Base-by-base conservation (phyloP, 1,284 basidiomycete genomes). In the Austropuccinia psidii region DNA sequence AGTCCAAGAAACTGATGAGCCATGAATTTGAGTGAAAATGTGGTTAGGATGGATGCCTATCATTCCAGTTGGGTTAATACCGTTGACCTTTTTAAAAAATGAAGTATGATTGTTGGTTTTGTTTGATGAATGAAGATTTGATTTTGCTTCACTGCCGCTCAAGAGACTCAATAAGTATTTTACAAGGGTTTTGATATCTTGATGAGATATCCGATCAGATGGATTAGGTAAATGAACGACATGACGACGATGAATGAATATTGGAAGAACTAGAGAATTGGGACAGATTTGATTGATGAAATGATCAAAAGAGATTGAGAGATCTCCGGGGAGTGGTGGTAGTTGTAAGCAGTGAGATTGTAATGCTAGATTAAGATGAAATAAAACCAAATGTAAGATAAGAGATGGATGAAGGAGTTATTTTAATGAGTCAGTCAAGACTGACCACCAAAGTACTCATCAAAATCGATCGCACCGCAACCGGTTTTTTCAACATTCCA, bases 401-500 rank as follows among this genome's bases (percentile, higher is more conserved):
- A 52, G 21, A 52, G n/a, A 11, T n/a, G 41, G 41, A 11, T n/a
- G 41, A n/a, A 11, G 11, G 41, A 45, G 11, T n/a, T n/a, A 45
- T 29, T 7, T 11, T 27, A 47, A n/a, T n/a, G n/a, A 29, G 24
- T 17, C 2, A 13, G 41, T 35, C 15, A 9, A 37, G 27, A 73
- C 69, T 29, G 15, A 62, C 69, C 33, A 43, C 69, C 69, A 73
- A 73, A 61, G 35, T 50, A 43, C 54, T 73, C 57, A 43, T 73
- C 27, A 41, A 73, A 73, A 45, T 73, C 69, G 50, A 62, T 37
- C 24, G 43, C 69, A 27, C 69, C 69, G 24, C 69, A 73, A 21
- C 69, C 58, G 11, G 57, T 73, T 61, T 62, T 61, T n/a, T 58
- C 57, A 37, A 73, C 57, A 52, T 64, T 61, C 69, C 69, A 73